Conservation (phyloP, 768 basidiomycete genomes). For the Terana coerulea region DNA sequence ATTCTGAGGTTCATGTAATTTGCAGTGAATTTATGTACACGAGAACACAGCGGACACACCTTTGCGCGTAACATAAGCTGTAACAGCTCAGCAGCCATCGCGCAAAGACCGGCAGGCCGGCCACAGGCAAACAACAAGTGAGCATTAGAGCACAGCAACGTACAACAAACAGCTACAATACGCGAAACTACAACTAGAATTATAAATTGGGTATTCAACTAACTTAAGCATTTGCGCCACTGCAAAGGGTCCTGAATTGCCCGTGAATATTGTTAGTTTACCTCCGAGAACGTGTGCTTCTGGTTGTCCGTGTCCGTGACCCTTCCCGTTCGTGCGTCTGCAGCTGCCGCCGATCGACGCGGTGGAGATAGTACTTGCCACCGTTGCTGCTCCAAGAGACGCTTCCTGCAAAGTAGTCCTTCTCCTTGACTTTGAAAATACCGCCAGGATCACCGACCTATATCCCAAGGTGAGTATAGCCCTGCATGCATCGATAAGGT, state of each 20-base stretch:
- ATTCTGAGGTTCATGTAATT: too few relatives aligned
- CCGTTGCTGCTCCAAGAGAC: constrained; percentile 82
- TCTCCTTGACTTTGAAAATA: constrained; percentile 75
- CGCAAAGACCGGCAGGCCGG: too few relatives aligned
- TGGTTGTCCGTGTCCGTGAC: neutral
- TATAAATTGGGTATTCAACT: neutral
- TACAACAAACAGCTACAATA: neutral
- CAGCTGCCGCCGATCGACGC: constrained; percentile 52
- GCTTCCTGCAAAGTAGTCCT: constrained; percentile 62
- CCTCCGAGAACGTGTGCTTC: constrained; percentile 7
- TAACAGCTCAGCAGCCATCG: too few relatives aligned
- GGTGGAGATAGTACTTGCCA: constrained; percentile 65
- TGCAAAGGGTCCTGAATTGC: neutral
- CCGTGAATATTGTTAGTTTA: neutral
- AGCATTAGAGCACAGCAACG: neutral
- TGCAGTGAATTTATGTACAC: too few relatives aligned
- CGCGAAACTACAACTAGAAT: neutral
- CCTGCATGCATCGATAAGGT: too few relatives aligned
- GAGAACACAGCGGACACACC: too few relatives aligned
- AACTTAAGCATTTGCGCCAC: neutral
- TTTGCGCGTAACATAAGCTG: too few relatives aligned
- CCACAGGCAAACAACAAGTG: neutral
- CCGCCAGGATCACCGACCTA: constrained; percentile 77
- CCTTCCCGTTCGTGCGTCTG: constrained; percentile 2
- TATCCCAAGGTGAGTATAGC: too few relatives aligned